A percentile compares a stretch with the other conserved stretches of the same genome.
phyloP scores from a whole-genome alignment of 768 basidiomycete species.

The Cystofilobasidium ferigula region DNA sequence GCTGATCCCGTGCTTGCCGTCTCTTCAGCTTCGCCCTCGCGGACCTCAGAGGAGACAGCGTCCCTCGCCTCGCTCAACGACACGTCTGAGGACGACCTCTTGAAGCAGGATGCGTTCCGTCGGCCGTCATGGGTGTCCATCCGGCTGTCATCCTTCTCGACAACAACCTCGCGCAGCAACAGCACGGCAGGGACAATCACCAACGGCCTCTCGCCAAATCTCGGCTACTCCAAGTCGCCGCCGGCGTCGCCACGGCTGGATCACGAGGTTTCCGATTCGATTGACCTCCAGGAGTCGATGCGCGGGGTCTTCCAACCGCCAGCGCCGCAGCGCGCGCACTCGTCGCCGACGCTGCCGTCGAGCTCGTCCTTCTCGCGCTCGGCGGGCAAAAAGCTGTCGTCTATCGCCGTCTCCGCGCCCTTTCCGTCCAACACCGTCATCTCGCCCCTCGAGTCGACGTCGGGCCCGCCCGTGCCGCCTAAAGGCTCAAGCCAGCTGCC shows the following conservation, averaged over 20 bases:
- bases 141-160: constrained; percentile 8
- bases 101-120: constrained; percentile 2
- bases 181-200: constrained; percentile 12
- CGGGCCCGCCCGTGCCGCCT: constrained; percentile 3
- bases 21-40: neutral
- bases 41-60: neutral
- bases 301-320: neutral
- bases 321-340: neutral
- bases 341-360: neutral
- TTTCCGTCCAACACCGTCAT: neutral
- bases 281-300: neutral
- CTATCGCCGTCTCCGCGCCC: neutral
- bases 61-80: neutral
- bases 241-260: neutral
- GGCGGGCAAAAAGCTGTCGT: neutral
- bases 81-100: constrained; percentile 5
- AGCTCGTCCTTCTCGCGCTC: neutral
- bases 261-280: too few relatives aligned
- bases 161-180: neutral
- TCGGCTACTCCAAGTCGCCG: neutral
- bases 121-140: constrained; percentile 19
- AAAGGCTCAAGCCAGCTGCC: neutral
- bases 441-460: neutral
- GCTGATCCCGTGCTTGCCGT: neutral
- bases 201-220: neutral